phyloP scores from a whole-genome alignment of 78 protist species.

The Protostelium mycophagum region DNA sequence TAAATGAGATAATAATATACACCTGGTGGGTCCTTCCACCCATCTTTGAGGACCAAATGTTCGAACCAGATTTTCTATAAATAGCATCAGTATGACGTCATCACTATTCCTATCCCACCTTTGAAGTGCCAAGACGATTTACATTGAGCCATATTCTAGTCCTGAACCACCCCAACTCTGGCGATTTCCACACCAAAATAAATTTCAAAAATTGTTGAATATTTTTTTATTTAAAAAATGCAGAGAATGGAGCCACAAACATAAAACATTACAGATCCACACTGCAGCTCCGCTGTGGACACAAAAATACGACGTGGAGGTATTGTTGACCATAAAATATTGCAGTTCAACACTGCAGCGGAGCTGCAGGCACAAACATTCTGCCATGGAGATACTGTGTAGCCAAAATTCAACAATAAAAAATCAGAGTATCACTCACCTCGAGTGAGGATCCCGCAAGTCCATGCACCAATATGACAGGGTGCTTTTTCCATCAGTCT shows the following conservation, averaged over 20 bases:
- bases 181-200: neutral
- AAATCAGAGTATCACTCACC: neutral
- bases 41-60: neutral
- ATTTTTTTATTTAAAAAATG: too few species aligned
- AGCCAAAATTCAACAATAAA: too few species aligned
- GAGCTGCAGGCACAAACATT: too few species aligned
- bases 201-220: too few species aligned
- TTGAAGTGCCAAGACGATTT: neutral
- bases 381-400: too few species aligned
- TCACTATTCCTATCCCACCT: too few species aligned
- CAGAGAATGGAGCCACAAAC: too few species aligned
- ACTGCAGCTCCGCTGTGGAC: too few species aligned
- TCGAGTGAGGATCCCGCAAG: neutral
- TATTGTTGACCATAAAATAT: too few species aligned
- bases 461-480: neutral
- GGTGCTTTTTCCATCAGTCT: neutral
- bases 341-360: too few species aligned
- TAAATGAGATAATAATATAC: neutral
- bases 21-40: neutral
- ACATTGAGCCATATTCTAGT: neutral
- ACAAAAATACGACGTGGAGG: too few species aligned
- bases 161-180: neutral
- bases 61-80: neutral
- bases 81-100: neutral
- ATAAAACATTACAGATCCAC: too few species aligned